Conservation (phyloP, 495 filamentous ascomycete genomes). For the Pseudotulostoma volvatum region DNA sequence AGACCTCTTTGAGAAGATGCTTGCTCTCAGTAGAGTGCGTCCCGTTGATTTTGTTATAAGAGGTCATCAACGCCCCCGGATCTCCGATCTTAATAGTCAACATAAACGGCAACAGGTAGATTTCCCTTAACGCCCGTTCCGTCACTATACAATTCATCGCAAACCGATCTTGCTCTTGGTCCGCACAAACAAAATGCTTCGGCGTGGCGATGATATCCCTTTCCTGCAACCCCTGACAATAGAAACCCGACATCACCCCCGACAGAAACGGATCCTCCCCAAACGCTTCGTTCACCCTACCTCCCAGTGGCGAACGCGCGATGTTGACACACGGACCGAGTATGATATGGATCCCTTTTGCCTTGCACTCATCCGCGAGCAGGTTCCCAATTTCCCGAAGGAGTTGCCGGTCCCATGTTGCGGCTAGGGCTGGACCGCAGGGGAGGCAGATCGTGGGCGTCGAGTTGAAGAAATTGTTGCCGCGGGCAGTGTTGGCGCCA, state of each 20-base stretch:
- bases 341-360: slow-evolving; percentile 47
- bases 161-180: slow-evolving; percentile 49
- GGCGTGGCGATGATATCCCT: slow-evolving; percentile 43
- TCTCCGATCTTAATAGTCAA: slow-evolving; percentile 43
- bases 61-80: slow-evolving; percentile 54
- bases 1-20: slow-evolving; percentile 36
- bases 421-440: slow-evolving; percentile 43
- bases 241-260: slow-evolving; percentile 36
- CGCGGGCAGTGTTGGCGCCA: slow-evolving; percentile 51
- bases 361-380: slow-evolving; percentile 44
- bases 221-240: slow-evolving; percentile 44
- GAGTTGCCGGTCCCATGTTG: slow-evolving; percentile 46
- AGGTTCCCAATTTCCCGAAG: slow-evolving; percentile 34
- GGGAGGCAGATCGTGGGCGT: slow-evolving; percentile 43
- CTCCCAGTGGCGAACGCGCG: slow-evolving; percentile 51
- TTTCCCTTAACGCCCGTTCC: slow-evolving; percentile 51
- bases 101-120: slow-evolving; percentile 58
- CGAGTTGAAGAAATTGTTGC: slow-evolving; percentile 46
- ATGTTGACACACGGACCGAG: slow-evolving; percentile 60
- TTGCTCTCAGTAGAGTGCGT: slow-evolving; percentile 45
- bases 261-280: slow-evolving; percentile 54
- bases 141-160: slow-evolving; percentile 45
- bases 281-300: slow-evolving; percentile 55
- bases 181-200: slow-evolving; percentile 61
- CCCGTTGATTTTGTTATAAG: slow-evolving; percentile 62